Conservation (phyloP, 805 yeast species). For the Hermanozyma aechmeae region DNA sequence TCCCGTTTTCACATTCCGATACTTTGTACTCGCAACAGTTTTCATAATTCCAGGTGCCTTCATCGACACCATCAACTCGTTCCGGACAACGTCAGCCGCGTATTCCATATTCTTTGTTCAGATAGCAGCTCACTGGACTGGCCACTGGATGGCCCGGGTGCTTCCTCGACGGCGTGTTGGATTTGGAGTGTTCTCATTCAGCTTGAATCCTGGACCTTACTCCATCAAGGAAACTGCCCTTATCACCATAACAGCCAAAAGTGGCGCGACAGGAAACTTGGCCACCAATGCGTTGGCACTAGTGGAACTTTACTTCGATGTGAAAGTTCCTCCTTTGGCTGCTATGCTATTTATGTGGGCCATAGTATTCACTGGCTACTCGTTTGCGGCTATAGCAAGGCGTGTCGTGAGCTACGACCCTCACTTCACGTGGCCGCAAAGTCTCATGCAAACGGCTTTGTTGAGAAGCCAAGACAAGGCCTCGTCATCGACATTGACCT, state of each 20-base stretch:
- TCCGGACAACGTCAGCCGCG: slow-evolving; percentile 37
- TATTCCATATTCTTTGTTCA: slow-evolving; percentile 46
- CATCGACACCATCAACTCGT: slow-evolving; percentile 33
- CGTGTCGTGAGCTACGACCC: slow-evolving; percentile 38
- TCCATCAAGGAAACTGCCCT: slow-evolving; percentile 44
- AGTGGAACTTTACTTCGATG: slow-evolving; percentile 35
- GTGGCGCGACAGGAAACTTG: slow-evolving; percentile 43
- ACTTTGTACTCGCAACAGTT: slow-evolving; percentile 21
- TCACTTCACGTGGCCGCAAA: slow-evolving; percentile 39
- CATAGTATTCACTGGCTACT: slow-evolving; percentile 44
- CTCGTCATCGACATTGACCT: no score
- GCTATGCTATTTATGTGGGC: slow-evolving; percentile 42
- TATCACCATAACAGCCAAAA: slow-evolving; percentile 42
- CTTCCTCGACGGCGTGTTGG: slow-evolving; percentile 25
- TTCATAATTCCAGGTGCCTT: slow-evolving; percentile 35
- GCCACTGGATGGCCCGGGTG: slow-evolving; percentile 33
- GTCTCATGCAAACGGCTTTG: slow-evolving; percentile 43
- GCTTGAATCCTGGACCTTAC: slow-evolving; percentile 49
- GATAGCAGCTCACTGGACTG: slow-evolving; percentile 38
- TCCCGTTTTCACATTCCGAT: slow-evolving; percentile 30
- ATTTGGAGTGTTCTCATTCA: slow-evolving; percentile 16
- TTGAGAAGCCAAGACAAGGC: slow-evolving; percentile 21
- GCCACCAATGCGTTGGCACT: slow-evolving; percentile 40
- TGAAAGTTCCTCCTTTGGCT: slow-evolving; percentile 17
- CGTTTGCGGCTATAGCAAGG: slow-evolving; percentile 43